A percentile compares a stretch with the other conserved stretches of the same genome.
These are phyloP conservation scores for Penicillium sp. DNA, from an alignment of 2,329 filamentous ascomycete species.

Conservation along the genomic window DNA sequence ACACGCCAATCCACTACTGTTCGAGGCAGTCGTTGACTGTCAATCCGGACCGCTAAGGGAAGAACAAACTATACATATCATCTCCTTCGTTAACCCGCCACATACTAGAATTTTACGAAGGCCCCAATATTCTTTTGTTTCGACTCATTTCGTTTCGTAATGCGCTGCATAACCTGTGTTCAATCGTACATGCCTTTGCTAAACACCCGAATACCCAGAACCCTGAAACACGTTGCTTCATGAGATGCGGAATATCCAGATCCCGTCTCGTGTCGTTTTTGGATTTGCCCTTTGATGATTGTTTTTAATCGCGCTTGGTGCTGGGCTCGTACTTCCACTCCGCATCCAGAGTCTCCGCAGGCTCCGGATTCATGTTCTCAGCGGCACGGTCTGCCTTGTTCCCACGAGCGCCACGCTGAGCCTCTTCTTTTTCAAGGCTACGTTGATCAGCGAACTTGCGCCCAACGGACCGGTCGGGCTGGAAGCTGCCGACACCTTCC, in stretches of 20 bases:
- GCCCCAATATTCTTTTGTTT: too few relatives aligned
- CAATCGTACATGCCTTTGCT: not conserved
- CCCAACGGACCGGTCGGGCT: constrained; percentile 22
- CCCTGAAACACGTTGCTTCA: not conserved
- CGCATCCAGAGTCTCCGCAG: constrained; percentile 27
- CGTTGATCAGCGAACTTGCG: constrained; percentile 27
- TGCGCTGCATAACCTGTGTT: not conserved
- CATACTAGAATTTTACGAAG: too few relatives aligned
- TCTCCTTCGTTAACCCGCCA: too few relatives aligned
- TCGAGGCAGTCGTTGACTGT: not conserved
- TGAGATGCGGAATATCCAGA: constrained; percentile 1
- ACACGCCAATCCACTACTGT: constrained; percentile 9
- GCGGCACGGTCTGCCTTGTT: constrained; percentile 33
- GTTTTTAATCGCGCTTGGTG: constrained; percentile 25
- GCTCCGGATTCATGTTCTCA: constrained; percentile 29
- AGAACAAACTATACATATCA: too few relatives aligned
- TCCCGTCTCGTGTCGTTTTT: too few relatives aligned
- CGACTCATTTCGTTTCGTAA: not conserved
- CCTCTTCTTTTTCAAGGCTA: constrained; percentile 29
- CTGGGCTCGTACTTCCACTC: constrained; percentile 30
- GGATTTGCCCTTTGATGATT: too few relatives aligned
- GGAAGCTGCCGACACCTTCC: constrained; percentile 43
- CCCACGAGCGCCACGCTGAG: constrained; percentile 19
- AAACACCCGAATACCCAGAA: not conserved
- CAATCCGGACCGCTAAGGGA: too few relatives aligned